A percentile compares a stretch with the other conserved stretches of the same genome.
These are phyloP conservation scores for Trypanosoma conorhini DNA, from an alignment of 208 protist genomes.

Conservation along the genomic window DNA sequence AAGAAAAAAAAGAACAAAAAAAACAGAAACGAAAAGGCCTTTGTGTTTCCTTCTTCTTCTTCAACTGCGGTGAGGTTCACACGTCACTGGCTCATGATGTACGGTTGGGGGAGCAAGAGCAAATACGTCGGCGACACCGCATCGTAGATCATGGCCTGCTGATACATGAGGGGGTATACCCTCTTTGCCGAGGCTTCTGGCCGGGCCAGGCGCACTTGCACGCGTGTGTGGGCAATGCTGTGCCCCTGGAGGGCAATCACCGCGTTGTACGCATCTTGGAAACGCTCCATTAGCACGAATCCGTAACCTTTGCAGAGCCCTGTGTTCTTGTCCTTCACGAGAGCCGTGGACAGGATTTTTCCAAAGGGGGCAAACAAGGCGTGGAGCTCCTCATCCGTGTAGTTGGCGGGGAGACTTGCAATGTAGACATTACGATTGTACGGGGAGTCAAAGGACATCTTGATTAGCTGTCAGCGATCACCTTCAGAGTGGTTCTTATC, in stretches of 20 bases:
- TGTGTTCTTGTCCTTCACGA: constrained; percentile 70
- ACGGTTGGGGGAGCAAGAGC: constrained; percentile 27
- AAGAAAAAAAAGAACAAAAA: too few relatives aligned
- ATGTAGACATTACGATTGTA: constrained; percentile 85
- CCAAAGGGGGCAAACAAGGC: constrained; percentile 70
- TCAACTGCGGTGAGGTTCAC: constrained; percentile 7
- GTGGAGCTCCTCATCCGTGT: constrained; percentile 64
- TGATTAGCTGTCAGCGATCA: constrained; percentile 4
- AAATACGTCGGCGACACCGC: constrained; percentile 32
- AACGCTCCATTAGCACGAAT: constrained; percentile 79
- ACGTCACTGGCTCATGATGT: constrained; percentile 23
- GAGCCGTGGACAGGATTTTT: constrained; percentile 62
- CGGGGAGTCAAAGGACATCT: constrained; percentile 55
- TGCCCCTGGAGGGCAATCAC: constrained; percentile 59
- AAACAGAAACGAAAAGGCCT: constrained; percentile 12
- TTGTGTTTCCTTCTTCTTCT: background rate
- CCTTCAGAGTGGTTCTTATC: constrained; percentile 1
- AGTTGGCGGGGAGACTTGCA: constrained; percentile 59
- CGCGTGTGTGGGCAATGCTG: constrained; percentile 38
- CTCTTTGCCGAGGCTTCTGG: constrained; percentile 67
- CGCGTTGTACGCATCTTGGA: constrained; percentile 46
- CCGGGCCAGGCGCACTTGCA: constrained; percentile 81
- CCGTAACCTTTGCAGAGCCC: constrained; percentile 75
- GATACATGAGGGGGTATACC: constrained; percentile 59
- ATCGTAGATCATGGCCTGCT: constrained; percentile 62